Conservation (phyloP, 805 yeast genomes). For the Candida maltosa region DNA sequence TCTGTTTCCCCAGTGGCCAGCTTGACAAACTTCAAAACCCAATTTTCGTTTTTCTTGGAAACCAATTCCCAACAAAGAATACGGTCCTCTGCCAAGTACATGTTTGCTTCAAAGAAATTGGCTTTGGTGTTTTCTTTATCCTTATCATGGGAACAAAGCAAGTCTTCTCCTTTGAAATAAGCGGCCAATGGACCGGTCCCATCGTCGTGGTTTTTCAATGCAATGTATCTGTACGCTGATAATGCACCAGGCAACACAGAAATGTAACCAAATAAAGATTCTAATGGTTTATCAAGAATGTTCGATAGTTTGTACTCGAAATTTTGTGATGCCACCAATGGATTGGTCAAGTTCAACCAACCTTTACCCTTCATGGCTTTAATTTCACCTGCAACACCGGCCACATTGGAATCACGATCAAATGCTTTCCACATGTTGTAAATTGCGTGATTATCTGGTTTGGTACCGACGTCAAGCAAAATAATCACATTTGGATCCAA, state of each 20-base stretch:
- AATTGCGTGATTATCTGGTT: constrained; percentile 82
- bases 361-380: constrained; percentile 91
- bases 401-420: constrained; percentile 93
- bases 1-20: constrained; percentile 96
- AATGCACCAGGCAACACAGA: constrained; percentile 94
- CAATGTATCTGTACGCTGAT: constrained; percentile 89
- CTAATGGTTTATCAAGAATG: constrained; percentile 90
- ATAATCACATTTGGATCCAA: constrained; percentile 89
- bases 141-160: constrained; percentile 25
- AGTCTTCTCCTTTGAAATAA: constrained; percentile 84
- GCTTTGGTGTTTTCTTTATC: constrained; percentile 42
- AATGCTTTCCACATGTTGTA: constrained; percentile 97
- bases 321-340: constrained; percentile 93
- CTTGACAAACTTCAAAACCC: constrained; percentile 89
- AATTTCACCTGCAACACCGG: constrained; percentile 98
- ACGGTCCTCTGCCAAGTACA: constrained; percentile 97
- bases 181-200: constrained; percentile 91
- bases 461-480: constrained; percentile 94
- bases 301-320: constrained; percentile 97
- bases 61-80: constrained; percentile 95
- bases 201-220: constrained; percentile 77
- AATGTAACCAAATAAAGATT: constrained; percentile 88
- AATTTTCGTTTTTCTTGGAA: constrained; percentile 75
- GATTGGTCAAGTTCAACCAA: constrained; percentile 78
- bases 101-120: constrained; percentile 90